Conservation (phyloP, 1,284 basidiomycete species). For the Fistulinella cinereoalba region DNA sequence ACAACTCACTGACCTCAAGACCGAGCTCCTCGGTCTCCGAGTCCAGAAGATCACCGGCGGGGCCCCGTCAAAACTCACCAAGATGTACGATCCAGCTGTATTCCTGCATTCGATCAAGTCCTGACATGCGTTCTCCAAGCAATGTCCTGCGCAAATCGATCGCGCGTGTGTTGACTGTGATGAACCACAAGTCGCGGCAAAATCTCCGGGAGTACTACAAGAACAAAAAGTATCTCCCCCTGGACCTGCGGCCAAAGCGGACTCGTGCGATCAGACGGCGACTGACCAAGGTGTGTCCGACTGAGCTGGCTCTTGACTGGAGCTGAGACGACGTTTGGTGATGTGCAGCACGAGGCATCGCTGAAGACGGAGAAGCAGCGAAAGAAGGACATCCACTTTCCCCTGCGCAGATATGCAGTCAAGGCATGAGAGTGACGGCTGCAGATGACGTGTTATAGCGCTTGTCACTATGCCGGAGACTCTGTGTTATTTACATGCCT, state of each 20-base stretch:
- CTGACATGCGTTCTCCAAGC: constrained; percentile 45
- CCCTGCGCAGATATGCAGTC: constrained; percentile 78
- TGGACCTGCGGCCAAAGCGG: constrained; percentile 98
- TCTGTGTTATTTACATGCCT: constrained; percentile 32
- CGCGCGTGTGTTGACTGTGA: constrained; percentile 97
- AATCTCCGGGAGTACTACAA: constrained; percentile 99
- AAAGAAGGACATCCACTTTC: constrained; percentile 96
- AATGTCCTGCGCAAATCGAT: constrained; percentile 98
- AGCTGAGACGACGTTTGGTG: constrained; percentile 7
- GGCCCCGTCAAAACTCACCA: constrained; percentile 93
- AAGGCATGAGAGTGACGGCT: constrained; percentile 58
- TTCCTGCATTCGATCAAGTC: not conserved
- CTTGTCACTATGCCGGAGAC: constrained; percentile 10
- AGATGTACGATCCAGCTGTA: constrained; percentile 71
- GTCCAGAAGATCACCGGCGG: constrained; percentile 99
- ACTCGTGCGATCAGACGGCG: constrained; percentile 97
- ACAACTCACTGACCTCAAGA: constrained; percentile 94
- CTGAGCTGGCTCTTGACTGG: not conserved
- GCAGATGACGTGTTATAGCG: constrained; percentile 6
- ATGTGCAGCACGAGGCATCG: constrained; percentile 69
- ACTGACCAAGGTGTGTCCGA: constrained; percentile 74
- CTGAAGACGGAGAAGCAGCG: constrained; percentile 86
- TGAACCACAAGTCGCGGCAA: constrained; percentile 97
- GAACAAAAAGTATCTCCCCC: constrained; percentile 94
- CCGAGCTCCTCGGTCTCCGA: constrained; percentile 88